These are phyloP conservation scores for Dimocarpus longan DNA, from an alignment of 345 rosid genomes.

Conservation along the genomic window DNA sequence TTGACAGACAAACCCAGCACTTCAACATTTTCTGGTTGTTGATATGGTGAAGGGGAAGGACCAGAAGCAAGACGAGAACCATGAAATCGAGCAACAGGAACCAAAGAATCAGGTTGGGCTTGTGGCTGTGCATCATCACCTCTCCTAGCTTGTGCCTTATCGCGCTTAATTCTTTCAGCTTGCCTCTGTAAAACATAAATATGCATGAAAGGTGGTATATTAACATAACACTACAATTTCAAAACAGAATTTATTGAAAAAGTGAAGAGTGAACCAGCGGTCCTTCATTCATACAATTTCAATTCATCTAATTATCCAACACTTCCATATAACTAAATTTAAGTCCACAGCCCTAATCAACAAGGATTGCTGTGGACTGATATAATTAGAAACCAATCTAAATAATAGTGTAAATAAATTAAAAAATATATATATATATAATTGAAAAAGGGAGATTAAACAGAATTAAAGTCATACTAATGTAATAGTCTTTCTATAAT, in stretches of 20 bases:
- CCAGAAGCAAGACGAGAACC: conserved; percentile 95
- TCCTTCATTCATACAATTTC: not conserved
- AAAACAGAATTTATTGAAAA: not conserved
- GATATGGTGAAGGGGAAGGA: conserved; percentile 78
- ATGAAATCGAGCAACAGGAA: conserved; percentile 68
- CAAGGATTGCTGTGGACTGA: not conserved
- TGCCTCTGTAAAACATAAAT: conserved; percentile 61
- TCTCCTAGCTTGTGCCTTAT: conserved; percentile 58
- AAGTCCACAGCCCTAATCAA: not conserved
- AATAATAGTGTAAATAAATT: too few species aligned
- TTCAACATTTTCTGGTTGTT: conserved; percentile 28
- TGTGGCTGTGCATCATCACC: conserved; percentile 62
- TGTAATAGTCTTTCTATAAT: too few species aligned
- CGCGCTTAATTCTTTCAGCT: conserved; percentile 66
- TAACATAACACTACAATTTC: conserved; percentile 1
- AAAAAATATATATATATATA: too few species aligned
- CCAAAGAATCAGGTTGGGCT: conserved; percentile 59
- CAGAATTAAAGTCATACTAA: too few species aligned
- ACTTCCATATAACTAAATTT: not conserved
- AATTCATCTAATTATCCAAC: not conserved
- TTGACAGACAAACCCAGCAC: conserved; percentile 5
- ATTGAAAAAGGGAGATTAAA: too few species aligned
- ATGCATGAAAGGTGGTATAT: not conserved
- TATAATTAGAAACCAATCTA: not conserved
- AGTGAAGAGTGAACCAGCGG: not conserved